phyloP scores from a whole-genome alignment of 768 basidiomycete species.

The Phylloporus sp. region DNA sequence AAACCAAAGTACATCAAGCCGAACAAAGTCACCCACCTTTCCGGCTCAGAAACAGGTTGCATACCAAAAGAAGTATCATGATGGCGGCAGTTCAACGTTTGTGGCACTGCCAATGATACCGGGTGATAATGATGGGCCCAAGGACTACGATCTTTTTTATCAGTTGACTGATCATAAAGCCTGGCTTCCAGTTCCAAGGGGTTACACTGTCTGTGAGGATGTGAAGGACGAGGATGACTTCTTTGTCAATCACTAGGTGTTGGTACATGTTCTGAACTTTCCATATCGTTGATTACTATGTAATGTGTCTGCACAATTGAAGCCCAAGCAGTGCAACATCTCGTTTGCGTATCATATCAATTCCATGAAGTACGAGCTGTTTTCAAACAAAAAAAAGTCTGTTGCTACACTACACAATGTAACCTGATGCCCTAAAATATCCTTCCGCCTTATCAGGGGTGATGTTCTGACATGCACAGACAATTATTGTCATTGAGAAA shows the following conservation, averaged over 20 bases:
- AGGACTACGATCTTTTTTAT: neutral
- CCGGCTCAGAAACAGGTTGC: too few species aligned
- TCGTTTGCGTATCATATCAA: too few species aligned
- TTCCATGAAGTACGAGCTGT: too few species aligned
- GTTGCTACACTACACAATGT: neutral
- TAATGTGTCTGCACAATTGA: neutral
- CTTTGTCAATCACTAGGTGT: neutral
- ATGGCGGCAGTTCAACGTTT: neutral
- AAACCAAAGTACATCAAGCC: too few species aligned
- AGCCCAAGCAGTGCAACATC: too few species aligned
- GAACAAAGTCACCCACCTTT: neutral
- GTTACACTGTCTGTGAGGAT: neutral
- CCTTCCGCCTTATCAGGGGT: neutral
- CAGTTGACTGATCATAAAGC: neutral
- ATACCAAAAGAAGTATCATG: neutral
- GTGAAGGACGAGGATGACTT: neutral
- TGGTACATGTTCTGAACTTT: neutral
- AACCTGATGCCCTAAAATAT: constrained; percentile 1
- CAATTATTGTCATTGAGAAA: neutral
- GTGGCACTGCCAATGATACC: neutral
- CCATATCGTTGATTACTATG: neutral
- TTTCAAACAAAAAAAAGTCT: too few species aligned
- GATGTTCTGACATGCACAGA: constrained; percentile 1
- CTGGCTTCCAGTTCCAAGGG: neutral
- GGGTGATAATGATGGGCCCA: neutral